Evolutionary conservation across 257 asterid species (phyloP), one percentile per base, ranked within the genome.

Genomic region (Solanum megistacrolobum): DNA sequence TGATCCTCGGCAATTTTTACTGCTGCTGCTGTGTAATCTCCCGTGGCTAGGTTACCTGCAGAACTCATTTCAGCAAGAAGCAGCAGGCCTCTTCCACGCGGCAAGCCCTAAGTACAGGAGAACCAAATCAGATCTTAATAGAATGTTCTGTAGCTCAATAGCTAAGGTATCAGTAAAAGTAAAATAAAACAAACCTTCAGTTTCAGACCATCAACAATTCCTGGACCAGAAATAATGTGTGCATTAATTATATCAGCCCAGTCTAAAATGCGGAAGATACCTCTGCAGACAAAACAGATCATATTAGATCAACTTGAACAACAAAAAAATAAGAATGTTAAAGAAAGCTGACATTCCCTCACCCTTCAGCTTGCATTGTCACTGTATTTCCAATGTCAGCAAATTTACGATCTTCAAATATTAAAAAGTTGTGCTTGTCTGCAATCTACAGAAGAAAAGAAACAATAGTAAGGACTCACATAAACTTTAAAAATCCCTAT

Each of bases 371-470:
- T 92, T 97, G 99, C 99, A 97, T 97, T 87, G 98, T 93, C 89
- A 96, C 99, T 5, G 98, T 97, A 93, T 96, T 97, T 83, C 99
- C 99, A 92, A 97, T 97, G 93, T 97, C 99, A 88, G 99, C 99
- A 90, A 97, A 97, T 89, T 97, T 97, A 55, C 99, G 95, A 89
- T 96, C 99, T 91, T 97, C 99, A 39, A 97, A 97, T 89, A 97
- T 94, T 85, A 96, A 91, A 92, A 97, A 97, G 89, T 93, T 94
- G 86, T 96, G 98, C 87, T 95, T 96, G 34, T 96, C 98, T 91
- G 98, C 99, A 84, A 97, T 94, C 99, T 96, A 89, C 74, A 73
- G 38, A 71, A 73, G 89, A 87, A 90, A 66, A 89, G 90, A 84
- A 94, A 87, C 68, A 36, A 23, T 4, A 38, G 35, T 2, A 27